Percentiles rank a stretch among this genome's conserved stretches.
Conservation (phyloP, 2,329 filamentous ascomycete species). For the Thielaviopsis euricoi region DNA sequence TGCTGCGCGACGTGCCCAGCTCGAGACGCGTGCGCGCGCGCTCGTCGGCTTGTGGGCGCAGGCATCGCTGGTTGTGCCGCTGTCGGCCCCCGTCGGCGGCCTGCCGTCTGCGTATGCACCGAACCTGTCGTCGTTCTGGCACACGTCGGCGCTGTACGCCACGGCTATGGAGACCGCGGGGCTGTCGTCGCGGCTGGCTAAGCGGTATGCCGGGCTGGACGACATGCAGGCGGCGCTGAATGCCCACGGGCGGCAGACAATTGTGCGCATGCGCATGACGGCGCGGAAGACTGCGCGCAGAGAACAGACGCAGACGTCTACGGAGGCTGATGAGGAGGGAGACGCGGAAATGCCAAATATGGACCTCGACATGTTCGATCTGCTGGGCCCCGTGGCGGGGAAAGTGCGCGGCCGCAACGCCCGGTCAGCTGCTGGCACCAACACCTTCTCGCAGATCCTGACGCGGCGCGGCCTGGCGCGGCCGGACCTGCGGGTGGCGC, state of each 20-base stretch:
- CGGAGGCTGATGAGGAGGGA: slow-evolving; percentile 12
- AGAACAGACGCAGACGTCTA: not conserved
- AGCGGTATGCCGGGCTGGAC: slow-evolving; percentile 28
- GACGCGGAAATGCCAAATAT: slow-evolving; percentile 15
- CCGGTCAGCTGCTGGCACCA: not conserved
- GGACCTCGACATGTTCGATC: slow-evolving; percentile 13
- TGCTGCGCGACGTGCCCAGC: slow-evolving; percentile 30
- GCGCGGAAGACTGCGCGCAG: slow-evolving; percentile 11
- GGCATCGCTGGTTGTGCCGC: slow-evolving; percentile 62
- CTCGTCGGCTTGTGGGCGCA: slow-evolving; percentile 52
- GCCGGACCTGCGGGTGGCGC: not conserved
- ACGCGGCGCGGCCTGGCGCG: slow-evolving; percentile 4
- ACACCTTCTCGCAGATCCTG: slow-evolving; percentile 2
- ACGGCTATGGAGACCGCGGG: slow-evolving; percentile 65
- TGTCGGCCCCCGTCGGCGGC: slow-evolving; percentile 37
- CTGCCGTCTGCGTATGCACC: slow-evolving; percentile 37
- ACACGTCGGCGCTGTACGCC: slow-evolving; percentile 59
- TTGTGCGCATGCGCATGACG: slow-evolving; percentile 59
- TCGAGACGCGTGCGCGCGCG: slow-evolving; percentile 59
- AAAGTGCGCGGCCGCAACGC: slow-evolving; percentile 1
- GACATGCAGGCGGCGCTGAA: slow-evolving; percentile 53
- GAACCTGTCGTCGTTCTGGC: slow-evolving; percentile 55
- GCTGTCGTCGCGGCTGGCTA: slow-evolving; percentile 55
- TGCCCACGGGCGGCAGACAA: slow-evolving; percentile 59
- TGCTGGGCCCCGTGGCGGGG: not conserved